Conservation (phyloP, 768 basidiomycete genomes). For the Podaxis mareebaensis region DNA sequence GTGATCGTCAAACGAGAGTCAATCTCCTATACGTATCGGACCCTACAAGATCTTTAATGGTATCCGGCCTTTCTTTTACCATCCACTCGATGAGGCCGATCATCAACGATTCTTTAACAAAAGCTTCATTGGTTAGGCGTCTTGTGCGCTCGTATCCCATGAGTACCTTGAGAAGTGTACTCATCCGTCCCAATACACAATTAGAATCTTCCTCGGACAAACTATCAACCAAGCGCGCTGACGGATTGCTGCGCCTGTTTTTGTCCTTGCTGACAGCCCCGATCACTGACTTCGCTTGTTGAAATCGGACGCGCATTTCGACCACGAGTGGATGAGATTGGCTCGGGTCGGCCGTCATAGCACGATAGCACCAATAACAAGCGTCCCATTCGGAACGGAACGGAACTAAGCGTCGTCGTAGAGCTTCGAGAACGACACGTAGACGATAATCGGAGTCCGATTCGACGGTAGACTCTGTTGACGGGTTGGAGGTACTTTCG, state of each 20-base stretch:
- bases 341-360: conserved; percentile 2
- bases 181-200: neutral
- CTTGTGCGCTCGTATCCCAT: neutral
- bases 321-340: conserved; percentile 6
- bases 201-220: conserved; percentile 5
- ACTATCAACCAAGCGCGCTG: neutral
- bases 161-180: neutral
- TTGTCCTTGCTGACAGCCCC: neutral
- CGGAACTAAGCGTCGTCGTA: neutral
- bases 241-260: neutral
- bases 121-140: conserved; percentile 1
- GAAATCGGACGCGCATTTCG: neutral
- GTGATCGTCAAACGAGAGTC: neutral
- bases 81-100: conserved; percentile 6
- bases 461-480: neutral
- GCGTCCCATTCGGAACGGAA: conserved; percentile 9
- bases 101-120: neutral
- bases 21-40: neutral
- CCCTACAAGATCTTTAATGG: neutral
- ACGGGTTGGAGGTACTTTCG: neutral
- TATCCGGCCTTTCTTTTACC: neutral
- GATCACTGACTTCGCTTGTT: neutral
- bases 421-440: conserved; percentile 2
- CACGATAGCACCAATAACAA: neutral
- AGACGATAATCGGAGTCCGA: conserved; percentile 7